Evolutionary conservation across 495 filamentous ascomycete species (phyloP).

Genomic region (Achaetomiella virescens): DNA sequence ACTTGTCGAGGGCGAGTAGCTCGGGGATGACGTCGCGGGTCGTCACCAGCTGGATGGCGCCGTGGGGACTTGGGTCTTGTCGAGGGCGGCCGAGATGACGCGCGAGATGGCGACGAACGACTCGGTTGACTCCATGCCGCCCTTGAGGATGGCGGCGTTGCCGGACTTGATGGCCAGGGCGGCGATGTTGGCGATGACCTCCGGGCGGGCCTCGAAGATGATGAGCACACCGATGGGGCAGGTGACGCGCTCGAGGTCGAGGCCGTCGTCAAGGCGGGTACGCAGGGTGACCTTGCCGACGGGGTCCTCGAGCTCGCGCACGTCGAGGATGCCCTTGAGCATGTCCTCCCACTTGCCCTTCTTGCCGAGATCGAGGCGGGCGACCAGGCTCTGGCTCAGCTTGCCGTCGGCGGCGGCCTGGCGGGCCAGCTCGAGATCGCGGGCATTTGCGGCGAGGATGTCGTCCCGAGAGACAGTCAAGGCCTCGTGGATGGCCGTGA

Average conservation of each 20-base stretch:
- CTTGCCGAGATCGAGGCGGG: constrained; percentile 77
- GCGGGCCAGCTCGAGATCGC: constrained; percentile 68
- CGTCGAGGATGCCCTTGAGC: constrained; percentile 90
- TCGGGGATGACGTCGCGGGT: constrained; percentile 83
- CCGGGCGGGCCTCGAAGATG: constrained; percentile 95
- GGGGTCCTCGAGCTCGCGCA: constrained; percentile 80
- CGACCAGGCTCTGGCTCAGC: constrained; percentile 80
- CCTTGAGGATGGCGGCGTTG: constrained; percentile 96
- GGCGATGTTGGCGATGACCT: constrained; percentile 98
- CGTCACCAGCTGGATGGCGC: constrained; percentile 84
- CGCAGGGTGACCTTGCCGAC: constrained; percentile 80
- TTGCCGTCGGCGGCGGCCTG: constrained; percentile 65
- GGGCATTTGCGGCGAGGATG: constrained; percentile 80
- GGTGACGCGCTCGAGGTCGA: constrained; percentile 76
- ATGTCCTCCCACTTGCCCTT: constrained; percentile 95
- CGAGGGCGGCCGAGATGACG: constrained; percentile 75
- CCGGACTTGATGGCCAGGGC: constrained; percentile 96
- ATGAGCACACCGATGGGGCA: constrained; percentile 96
- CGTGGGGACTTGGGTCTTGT: constrained; percentile 69
- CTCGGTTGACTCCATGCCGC: constrained; percentile 90
- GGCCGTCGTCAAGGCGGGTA: constrained; percentile 81
- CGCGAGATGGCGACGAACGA: constrained; percentile 85
- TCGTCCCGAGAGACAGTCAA: constrained; percentile 59
- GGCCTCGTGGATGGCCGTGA: constrained; percentile 72
- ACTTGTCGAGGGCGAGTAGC: constrained; percentile 71